Evolutionary conservation across 2,329 filamentous ascomycete species (phyloP), one percentile per base, ranked within the genome.

Genomic region (Arthrobotrys iridis): DNA sequence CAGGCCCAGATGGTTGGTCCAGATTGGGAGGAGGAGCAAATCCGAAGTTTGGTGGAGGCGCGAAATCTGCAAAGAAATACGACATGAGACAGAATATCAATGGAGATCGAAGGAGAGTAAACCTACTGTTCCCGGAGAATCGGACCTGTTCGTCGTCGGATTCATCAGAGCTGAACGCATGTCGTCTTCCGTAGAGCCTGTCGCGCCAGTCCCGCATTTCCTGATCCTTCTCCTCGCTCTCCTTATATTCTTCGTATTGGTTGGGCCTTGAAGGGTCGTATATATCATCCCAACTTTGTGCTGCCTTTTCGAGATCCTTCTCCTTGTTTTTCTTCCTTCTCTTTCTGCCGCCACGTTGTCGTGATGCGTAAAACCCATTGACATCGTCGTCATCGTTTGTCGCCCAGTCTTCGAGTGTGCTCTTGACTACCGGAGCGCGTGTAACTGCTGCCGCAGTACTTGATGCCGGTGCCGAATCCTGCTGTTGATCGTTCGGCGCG

Each of bases 161-260:
- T 70, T 84, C 82, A 76, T 84, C 83, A 77, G 83, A 82, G 65
- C 81, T 84, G 26, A 78, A 80, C 50, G 82, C 82, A 60, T 81
- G 82, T 74, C 82, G 85, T 78, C 86, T 86, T 46, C 89, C 88
- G 81, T 95, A 93, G 11, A 97, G 84, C 37, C 91, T 84, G 41
- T 90, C 88, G 81, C 93, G 96, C 93, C 93, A 97, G 79, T 96
- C 93, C 68, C 88, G 86, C 2, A 93, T 87, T 81, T 96, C 93
- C 15, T 87, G 84, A 72, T 93, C 88, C 80, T 92, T 90, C 83
- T 96, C 93, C 71, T 96, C 92, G 80, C 92, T 95, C 74, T 89
- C 86, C 73, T 91, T 87, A 81, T 95, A 97, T 80, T 94, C 91
- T 65, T 93, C 91, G 57, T 94, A 91, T 78, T 89, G 93, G 41